Evolutionary conservation across 371 early-diverging fungal species (phyloP), one percentile per base, ranked within the genome.

Genomic region (Chytridium lagenaria): DNA sequence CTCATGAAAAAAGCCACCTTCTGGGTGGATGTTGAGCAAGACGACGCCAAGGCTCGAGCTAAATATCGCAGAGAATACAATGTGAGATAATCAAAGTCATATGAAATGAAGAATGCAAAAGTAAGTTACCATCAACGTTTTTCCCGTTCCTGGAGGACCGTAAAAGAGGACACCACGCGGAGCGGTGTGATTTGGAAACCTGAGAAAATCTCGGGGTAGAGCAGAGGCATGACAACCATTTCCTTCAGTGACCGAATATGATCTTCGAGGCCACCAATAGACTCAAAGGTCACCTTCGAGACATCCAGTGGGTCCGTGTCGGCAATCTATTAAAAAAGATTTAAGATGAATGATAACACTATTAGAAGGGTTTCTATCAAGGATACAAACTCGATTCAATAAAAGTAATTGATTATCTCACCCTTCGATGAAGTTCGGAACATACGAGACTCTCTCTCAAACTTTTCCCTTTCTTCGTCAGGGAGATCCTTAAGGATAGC

Each of bases 91-190:
- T 59, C 0, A 57, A 57, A 26, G 61, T 12, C 28, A 90, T 64
- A 90, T 90, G 7, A 85, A 85, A 16, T 86, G 85, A 15, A 85
- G 85, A 36, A 26, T 26, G 19, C 34, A 31, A 28, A 38, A 23
- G 2, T n/a, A 34, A 19, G 57, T 39, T 30, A 69, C 70, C 65
- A 98, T 87, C 74, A 98, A 85, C 0, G 98, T 98, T 79, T 99
- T 99, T 23, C 99, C 99, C 15, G 98, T 98, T 23, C 99, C 99
- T 26, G 99, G 97, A 50, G 98, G 98, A 0, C 99, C 99, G 79
- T 92, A 96, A 1, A 99, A 79, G 16, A 79, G 52, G 49, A 80
- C 80, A n/a, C 82, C 82, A n/a, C n/a, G 23, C 73, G 72, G 0
- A 92, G 89, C 16, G 89, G 83, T 34, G 78, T 84, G 44, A 92